phyloP scores from a whole-genome alignment of 768 basidiomycete species.

The Suillus americanus region DNA sequence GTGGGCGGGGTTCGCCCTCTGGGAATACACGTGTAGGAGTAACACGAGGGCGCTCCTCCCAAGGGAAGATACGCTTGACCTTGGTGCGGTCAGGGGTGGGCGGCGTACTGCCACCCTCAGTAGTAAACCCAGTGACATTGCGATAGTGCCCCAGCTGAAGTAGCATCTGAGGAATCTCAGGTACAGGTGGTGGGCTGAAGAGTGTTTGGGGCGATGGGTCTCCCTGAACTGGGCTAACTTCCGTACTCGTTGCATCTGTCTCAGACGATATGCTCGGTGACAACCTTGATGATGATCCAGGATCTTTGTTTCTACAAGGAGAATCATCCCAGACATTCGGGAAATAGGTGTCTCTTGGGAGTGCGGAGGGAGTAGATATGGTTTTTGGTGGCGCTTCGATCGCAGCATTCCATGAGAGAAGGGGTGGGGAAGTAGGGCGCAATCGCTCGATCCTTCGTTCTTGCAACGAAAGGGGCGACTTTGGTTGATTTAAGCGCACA shows the following conservation, averaged over 20 bases:
- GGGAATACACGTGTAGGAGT: constrained; percentile 76
- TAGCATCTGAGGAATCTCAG: constrained; percentile 65
- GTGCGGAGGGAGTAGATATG: constrained; percentile 53
- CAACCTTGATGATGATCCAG: constrained; percentile 34
- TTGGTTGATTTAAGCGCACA: constrained; percentile 23
- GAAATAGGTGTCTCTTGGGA: constrained; percentile 77
- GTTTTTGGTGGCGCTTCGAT: constrained; percentile 74
- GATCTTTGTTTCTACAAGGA: constrained; percentile 40
- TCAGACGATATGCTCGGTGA: constrained; percentile 35
- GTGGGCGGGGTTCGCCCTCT: constrained; percentile 53
- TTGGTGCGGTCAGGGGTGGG: constrained; percentile 70
- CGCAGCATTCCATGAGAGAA: constrained; percentile 79
- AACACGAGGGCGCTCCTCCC: constrained; percentile 78
- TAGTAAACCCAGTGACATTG: constrained; percentile 48
- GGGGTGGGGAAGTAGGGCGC: constrained; percentile 59
- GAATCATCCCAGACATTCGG: constrained; percentile 85
- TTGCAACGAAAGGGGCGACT: constrained; percentile 17
- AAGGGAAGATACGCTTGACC: constrained; percentile 87
- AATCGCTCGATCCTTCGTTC: constrained; percentile 26
- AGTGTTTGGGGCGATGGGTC: constrained; percentile 36
- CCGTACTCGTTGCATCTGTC: constrained; percentile 23
- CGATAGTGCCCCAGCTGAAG: constrained; percentile 76
- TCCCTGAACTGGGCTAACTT: constrained; percentile 16
- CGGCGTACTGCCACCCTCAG: constrained; percentile 37
- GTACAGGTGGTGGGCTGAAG: constrained; percentile 58